Percentiles rank a stretch among this genome's conserved stretches.
Conservation (phyloP, 1,284 basidiomycete genomes). For the Mycosarcoma maydis region DNA sequence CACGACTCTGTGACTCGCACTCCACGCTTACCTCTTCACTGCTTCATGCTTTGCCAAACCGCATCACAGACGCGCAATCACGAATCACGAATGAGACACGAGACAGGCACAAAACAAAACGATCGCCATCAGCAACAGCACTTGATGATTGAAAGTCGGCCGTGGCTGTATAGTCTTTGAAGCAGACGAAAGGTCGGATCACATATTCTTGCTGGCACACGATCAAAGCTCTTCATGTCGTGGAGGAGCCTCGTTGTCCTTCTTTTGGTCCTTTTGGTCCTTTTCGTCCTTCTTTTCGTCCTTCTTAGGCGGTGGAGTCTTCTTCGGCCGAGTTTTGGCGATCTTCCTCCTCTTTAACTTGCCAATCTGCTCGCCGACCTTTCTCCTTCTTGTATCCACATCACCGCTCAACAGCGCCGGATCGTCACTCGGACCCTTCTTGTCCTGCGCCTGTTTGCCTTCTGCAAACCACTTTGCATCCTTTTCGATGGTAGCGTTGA, state of each 20-base stretch:
- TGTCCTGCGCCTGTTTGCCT: slow-evolving; percentile 52
- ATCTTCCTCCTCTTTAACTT: slow-evolving; percentile 60
- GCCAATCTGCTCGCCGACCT: slow-evolving; percentile 56
- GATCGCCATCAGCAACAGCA: too few relatives aligned
- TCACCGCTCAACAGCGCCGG: slow-evolving; percentile 60
- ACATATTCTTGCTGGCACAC: too few relatives aligned
- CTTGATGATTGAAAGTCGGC: too few relatives aligned
- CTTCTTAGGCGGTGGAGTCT: slow-evolving; percentile 24
- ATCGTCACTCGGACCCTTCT: slow-evolving; percentile 57
- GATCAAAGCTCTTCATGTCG: slow-evolving; percentile 37
- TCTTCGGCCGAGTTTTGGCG: slow-evolving; percentile 59
- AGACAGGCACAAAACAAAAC: too few relatives aligned
- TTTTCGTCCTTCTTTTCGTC: slow-evolving; percentile 27
- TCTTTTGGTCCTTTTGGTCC: slow-evolving; percentile 5
- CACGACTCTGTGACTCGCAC: too few relatives aligned
- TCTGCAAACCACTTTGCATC: slow-evolving; percentile 64
- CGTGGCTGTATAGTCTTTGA: too few relatives aligned
- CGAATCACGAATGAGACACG: too few relatives aligned
- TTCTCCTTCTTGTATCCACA: slow-evolving; percentile 60
- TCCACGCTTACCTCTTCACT: too few relatives aligned
- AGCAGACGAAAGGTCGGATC: too few relatives aligned
- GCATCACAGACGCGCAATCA: too few relatives aligned
- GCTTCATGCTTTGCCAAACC: too few relatives aligned
- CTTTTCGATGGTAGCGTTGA: slow-evolving; percentile 51
- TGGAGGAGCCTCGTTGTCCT: slow-evolving; percentile 25